Evolutionary conservation across 169 alveolate species (phyloP), one percentile per base, ranked within the genome.

Genomic region (Plasmodium fragile): DNA sequence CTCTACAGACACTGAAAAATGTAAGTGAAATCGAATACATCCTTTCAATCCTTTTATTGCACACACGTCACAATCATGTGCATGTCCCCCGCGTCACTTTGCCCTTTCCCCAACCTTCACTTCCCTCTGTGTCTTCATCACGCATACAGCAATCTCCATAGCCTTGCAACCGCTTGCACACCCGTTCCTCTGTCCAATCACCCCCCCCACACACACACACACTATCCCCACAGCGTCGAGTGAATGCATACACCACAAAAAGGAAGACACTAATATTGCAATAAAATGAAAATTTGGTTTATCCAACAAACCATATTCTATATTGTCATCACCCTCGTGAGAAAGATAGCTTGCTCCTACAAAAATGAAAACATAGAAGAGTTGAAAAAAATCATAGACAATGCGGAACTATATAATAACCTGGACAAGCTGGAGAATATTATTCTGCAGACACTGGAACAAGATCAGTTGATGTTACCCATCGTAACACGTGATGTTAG

Each of bases 211-310:
- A n/a, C n/a, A n/a, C n/a, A n/a, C n/a, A n/a, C n/a, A n/a, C n/a
- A n/a, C n/a, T n/a, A n/a, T n/a, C 59, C 59, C 25, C 59, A 6
- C 59, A 49, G 59, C 59, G 59, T 16, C 59, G 59, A 65, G 75
- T 65, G 30, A 65, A 65, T 65, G 30, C 75, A 65, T 65, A 65
- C 41, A 32, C 75, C 6, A 65, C 53, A 43, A 10, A 43, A 59
- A 7, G 75, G 75, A 8, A 49, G 18, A 49, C 11, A 49, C 59
- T 65, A 65, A 65, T 25, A 16, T 18, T 83, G 18, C 43, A 34
- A 85, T 73, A 85, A 72, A 69, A 85, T 85, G 85, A 85, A 18
- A 73, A 32, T 73, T 73, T 69, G 84, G 84, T 43, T 85, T 73
- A 18, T 85, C 59, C 81, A 73, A 84, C 84, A 52, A 73, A 73